Evolutionary conservation across 1,284 basidiomycete species (phyloP).

Genomic region (Fomitopsis betulina): DNA sequence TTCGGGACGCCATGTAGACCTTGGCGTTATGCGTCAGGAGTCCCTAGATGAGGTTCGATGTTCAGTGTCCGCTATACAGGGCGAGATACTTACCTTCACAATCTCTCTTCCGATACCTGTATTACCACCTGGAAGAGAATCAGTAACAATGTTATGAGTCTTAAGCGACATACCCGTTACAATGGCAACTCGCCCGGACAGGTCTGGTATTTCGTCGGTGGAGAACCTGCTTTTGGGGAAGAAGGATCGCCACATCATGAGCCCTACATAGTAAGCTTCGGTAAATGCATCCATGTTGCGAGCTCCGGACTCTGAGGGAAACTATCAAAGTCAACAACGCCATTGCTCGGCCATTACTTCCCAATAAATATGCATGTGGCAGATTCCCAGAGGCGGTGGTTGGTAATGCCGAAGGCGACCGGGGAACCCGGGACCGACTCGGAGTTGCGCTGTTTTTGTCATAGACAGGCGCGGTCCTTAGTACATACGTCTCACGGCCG

Average conservation of each 20-base stretch:
- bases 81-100: slow-evolving; percentile 18
- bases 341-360: too few species aligned
- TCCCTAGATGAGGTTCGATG: slow-evolving; percentile 23
- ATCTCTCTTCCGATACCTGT: slow-evolving; percentile 19
- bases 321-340: too few species aligned
- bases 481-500: too few species aligned
- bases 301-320: too few species aligned
- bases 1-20: slow-evolving; percentile 50
- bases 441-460: too few species aligned
- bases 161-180: slow-evolving; percentile 37
- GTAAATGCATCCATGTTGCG: not conserved
- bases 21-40: slow-evolving; percentile 45
- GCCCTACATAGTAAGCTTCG: not conserved
- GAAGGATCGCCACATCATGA: not conserved
- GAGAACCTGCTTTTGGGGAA: slow-evolving; percentile 25
- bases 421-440: too few species aligned
- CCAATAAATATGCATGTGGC: too few species aligned
- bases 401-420: too few species aligned
- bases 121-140: slow-evolving; percentile 11
- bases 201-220: slow-evolving; percentile 44
- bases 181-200: slow-evolving; percentile 40
- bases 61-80: too few species aligned
- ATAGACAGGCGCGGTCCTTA: too few species aligned
- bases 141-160: too few species aligned
- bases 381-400: too few species aligned